A percentile compares a stretch with the other conserved stretches of the same genome.
These are phyloP conservation scores for Allantophomopsis lycopodina DNA, from an alignment of 2,329 filamentous ascomycete species.

Conservation along the genomic window DNA sequence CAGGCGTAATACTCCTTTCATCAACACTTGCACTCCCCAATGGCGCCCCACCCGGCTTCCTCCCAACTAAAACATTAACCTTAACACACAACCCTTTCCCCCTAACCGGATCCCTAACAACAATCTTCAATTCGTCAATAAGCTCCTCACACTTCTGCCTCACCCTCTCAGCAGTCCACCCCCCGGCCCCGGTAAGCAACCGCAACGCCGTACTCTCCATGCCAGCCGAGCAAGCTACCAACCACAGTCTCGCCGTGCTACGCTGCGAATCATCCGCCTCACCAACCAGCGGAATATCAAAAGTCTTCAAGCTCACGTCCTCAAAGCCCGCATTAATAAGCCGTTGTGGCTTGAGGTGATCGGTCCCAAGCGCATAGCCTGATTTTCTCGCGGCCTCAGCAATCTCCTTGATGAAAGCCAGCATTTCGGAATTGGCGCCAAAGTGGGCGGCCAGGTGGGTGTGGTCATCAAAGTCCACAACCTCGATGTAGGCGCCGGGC, in stretches of 20 bases:
- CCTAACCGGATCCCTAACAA: conserved; percentile 9
- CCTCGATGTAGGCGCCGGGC: conserved; percentile 17
- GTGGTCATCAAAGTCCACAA: conserved; percentile 16
- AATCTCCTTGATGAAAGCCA: conserved; percentile 4
- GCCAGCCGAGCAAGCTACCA: conserved; percentile 9
- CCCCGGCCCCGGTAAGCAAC: conserved; percentile 11
- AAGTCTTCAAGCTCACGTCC: conserved; percentile 20
- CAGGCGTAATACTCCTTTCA: too few species aligned
- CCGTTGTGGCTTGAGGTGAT: conserved; percentile 11
- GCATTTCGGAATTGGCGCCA: conserved; percentile 4
- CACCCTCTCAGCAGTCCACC: conserved; percentile 13
- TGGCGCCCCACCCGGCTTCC: conserved; percentile 9
- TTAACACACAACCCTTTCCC: conserved; percentile 10
- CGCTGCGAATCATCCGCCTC: conserved; percentile 13
- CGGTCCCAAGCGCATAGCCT: conserved; percentile 8
- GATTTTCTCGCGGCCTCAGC: conserved; percentile 7
- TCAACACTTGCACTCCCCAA: neutral
- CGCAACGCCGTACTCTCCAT: conserved; percentile 14
- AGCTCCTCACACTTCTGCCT: conserved; percentile 6
- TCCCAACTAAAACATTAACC: conserved; percentile 11
- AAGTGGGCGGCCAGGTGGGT: conserved; percentile 8
- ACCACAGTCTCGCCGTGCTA: conserved; percentile 12
- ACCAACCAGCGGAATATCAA: conserved; percentile 14
- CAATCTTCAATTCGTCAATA: conserved; percentile 4
- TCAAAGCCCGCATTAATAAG: conserved; percentile 25